Conservation (phyloP, 1,284 basidiomycete genomes). For the Rhodotorula sp. region DNA sequence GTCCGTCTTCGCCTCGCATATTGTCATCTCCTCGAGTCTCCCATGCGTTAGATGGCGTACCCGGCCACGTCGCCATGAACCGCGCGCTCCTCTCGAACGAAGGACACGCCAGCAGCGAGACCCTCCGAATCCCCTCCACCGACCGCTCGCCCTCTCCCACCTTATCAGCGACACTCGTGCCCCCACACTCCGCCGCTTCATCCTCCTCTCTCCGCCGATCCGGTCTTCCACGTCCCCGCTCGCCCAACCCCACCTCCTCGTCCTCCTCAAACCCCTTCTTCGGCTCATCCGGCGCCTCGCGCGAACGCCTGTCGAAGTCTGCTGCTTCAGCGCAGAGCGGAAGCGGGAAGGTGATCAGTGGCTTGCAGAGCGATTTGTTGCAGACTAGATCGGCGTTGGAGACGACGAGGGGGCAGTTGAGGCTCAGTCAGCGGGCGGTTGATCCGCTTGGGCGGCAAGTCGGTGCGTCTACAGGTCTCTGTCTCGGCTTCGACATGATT, state of each 20-base stretch:
- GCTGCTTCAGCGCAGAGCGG: conserved; percentile 27
- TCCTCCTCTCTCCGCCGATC: neutral
- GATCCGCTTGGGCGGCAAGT: conserved; percentile 32
- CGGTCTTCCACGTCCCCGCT: neutral
- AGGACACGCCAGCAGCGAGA: neutral
- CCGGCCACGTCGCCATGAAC: conserved; percentile 26
- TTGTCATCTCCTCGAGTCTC: neutral
- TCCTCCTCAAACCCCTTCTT: conserved; percentile 37
- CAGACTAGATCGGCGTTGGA: conserved; percentile 28
- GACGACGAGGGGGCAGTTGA: conserved; percentile 32
- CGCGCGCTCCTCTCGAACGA: conserved; percentile 31
- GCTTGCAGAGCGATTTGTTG: conserved; percentile 34
- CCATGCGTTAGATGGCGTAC: neutral
- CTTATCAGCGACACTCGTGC: neutral
- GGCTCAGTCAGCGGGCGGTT: conserved; percentile 38
- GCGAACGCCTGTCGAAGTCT: conserved; percentile 27
- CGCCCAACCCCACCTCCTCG: neutral
- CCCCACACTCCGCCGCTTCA: neutral
- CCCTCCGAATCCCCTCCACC: neutral
- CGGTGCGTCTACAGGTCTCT: conserved; percentile 12
- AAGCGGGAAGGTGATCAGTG: conserved; percentile 38
- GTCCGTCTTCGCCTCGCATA: neutral
- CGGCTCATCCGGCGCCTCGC: conserved; percentile 12
- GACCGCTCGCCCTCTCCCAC: neutral
- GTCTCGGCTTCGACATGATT: neutral